These are phyloP conservation scores for Sporisorium iseilematis-ciliati DNA, from an alignment of 1,284 basidiomycete species.

Conservation along the genomic window DNA sequence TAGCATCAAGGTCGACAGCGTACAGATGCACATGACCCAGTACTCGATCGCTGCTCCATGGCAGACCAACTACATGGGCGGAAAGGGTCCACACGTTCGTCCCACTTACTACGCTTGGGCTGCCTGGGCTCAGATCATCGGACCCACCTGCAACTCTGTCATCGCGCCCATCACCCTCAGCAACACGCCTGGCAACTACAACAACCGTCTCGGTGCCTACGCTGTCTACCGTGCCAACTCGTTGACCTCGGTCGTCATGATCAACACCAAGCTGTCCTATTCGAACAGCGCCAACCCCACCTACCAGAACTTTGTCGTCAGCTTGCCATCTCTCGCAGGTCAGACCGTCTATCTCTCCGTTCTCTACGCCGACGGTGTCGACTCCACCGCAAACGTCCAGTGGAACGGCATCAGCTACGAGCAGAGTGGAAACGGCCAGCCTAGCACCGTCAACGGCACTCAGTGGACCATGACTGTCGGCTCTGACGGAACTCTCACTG, in stretches of 20 bases:
- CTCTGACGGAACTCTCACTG: constrained; percentile 41
- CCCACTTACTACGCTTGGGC: constrained; percentile 61
- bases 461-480: constrained; percentile 41
- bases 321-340: constrained; percentile 45
- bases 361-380: constrained; percentile 48
- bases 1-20: constrained; percentile 50
- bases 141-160: constrained; percentile 47
- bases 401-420: constrained; percentile 63
- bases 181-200: constrained; percentile 38
- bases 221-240: constrained; percentile 39
- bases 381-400: constrained; percentile 43
- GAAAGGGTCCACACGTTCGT: constrained; percentile 44
- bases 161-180: constrained; percentile 38
- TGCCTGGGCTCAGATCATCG: constrained; percentile 57
- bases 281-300: constrained; percentile 13
- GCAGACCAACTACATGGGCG: constrained; percentile 45
- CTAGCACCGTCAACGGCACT: constrained; percentile 31
- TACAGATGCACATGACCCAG: constrained; percentile 63
- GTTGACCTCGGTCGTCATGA: constrained; percentile 47
- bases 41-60: constrained; percentile 52
- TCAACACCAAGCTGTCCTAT: constrained; percentile 54
- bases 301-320: constrained; percentile 43
- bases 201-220: constrained; percentile 48
- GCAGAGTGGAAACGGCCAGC: constrained; percentile 30
- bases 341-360: constrained; percentile 49